A percentile compares a stretch with the other conserved stretches of the same genome.
phyloP scores from a whole-genome alignment of 495 filamentous ascomycete genomes.

The Annulohypoxylon bovei region DNA sequence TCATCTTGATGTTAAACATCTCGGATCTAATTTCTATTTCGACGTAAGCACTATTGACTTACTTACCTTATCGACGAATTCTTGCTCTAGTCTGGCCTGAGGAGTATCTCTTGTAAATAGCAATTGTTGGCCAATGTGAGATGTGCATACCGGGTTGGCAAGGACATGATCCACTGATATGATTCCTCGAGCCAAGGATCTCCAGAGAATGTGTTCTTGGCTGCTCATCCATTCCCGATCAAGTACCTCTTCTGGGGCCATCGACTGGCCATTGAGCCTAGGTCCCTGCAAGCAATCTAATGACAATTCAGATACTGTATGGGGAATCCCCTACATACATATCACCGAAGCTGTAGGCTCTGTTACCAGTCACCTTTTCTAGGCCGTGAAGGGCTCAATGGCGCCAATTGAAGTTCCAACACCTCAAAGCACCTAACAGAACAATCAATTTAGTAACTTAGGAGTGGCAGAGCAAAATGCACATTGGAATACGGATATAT shows the following conservation, averaged over 20 bases:
- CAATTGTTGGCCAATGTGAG: slow-evolving; percentile 28
- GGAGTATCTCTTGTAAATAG: slow-evolving; percentile 12
- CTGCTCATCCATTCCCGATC: slow-evolving; percentile 35
- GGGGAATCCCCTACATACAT: slow-evolving; percentile 25
- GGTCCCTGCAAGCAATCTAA: slow-evolving; percentile 40
- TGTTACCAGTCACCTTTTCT: neutral
- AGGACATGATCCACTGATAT: slow-evolving; percentile 21
- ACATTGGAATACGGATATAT: too few relatives aligned
- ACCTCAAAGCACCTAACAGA: neutral
- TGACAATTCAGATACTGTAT: slow-evolving; percentile 26
- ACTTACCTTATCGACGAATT: slow-evolving; percentile 29
- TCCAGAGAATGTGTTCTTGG: slow-evolving; percentile 36
- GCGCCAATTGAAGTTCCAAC: slow-evolving; percentile 21
- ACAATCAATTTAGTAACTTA: slow-evolving; percentile 3
- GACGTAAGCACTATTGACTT: slow-evolving; percentile 28
- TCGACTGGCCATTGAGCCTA: slow-evolving; percentile 10
- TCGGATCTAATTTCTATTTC: slow-evolving; percentile 21
- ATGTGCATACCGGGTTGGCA: slow-evolving; percentile 30
- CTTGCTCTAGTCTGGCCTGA: slow-evolving; percentile 7
- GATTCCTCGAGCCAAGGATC: slow-evolving; percentile 33
- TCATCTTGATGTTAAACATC: slow-evolving; percentile 38
- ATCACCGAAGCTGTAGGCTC: slow-evolving; percentile 26
- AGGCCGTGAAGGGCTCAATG: slow-evolving; percentile 6
- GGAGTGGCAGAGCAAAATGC: neutral
- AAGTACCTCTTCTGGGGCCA: slow-evolving; percentile 22